Base-by-base conservation (phyloP, 2,329 filamentous ascomycete genomes). In the Drechslera avenae region DNA sequence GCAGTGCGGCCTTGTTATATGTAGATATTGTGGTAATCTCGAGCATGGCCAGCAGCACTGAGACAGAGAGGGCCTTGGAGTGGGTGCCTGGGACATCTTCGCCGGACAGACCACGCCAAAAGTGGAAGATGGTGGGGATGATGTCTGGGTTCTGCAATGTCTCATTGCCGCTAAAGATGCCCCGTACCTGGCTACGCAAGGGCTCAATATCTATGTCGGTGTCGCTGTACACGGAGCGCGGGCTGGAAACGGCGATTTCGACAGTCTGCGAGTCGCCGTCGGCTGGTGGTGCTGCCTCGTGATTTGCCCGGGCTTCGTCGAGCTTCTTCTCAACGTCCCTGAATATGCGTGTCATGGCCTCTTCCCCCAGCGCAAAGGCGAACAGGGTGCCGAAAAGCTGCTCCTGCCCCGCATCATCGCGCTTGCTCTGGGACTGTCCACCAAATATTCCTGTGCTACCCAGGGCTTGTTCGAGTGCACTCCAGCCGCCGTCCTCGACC, bases 361-460 rank as follows among this genome's bases (percentile, higher is more conserved):
- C 86, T 69, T 96, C 88, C 47, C 91, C 88, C 42, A 96, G 75
- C 1, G 88, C 86, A 74, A 95, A 93, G 4, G 89, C 84, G 41
- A 96, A 80, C 7, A 97, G 82, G 62, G 88, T 87, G 21, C 91
- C 91, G 73, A 95, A 95, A 3, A 95, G 80, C 71, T 92, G 88
- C 61, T 95, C 89, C 36, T 73, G 69, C 31, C 69, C 73, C 10
- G 66, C 66, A 57, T 73, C 65, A 53, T 75, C 71, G 23, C 62
- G 67, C 32, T 50, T 64, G 50, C 57, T 69, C 18, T 65, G 55
- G 32, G 68, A 67, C 41, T 71, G 68, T 13, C 65, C 60, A 35
- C 66, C 69, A 39, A 71, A 68, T 26, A 75, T 75, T 28, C 88
- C 84, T 71, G 86, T 85, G 70, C 84, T 85, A 55, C 83, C 83